Percentiles rank a stretch among this genome's conserved stretches.
Conservation (phyloP, 495 filamentous ascomycete genomes). For the Trichoderma parareesei region DNA sequence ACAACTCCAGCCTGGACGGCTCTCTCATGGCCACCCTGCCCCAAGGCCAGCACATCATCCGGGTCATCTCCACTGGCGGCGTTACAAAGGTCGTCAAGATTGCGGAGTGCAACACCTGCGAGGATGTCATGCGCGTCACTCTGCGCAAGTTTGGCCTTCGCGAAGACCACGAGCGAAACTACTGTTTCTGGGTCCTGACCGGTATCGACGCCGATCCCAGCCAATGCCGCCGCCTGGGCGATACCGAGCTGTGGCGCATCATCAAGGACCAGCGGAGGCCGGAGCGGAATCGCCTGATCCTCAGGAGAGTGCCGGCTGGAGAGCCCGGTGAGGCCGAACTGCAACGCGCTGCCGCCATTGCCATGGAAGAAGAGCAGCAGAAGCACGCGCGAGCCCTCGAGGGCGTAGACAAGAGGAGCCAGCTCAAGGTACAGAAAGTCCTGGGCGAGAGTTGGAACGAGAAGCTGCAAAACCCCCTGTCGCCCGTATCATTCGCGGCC, state of each 20-base stretch:
- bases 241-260: slow-evolving; percentile 79
- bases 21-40: slow-evolving; percentile 75
- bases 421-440: slow-evolving; percentile 71
- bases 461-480: slow-evolving; percentile 68
- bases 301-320: slow-evolving; percentile 79
- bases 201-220: slow-evolving; percentile 73
- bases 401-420: slow-evolving; percentile 55
- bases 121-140: slow-evolving; percentile 81
- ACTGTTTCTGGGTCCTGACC: slow-evolving; percentile 76
- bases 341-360: slow-evolving; percentile 72
- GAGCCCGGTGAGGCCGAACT: slow-evolving; percentile 77
- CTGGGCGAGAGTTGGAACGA: slow-evolving; percentile 79
- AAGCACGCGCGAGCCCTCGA: slow-evolving; percentile 58
- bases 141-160: slow-evolving; percentile 71
- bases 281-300: slow-evolving; percentile 82
- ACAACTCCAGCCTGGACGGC: slow-evolving; percentile 68
- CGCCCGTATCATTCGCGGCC: slow-evolving; percentile 60
- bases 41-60: slow-evolving; percentile 70
- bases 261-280: slow-evolving; percentile 63
- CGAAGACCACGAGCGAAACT: slow-evolving; percentile 69
- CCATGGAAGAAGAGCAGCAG: slow-evolving; percentile 69
- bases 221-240: slow-evolving; percentile 68
- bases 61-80: slow-evolving; percentile 86
- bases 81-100: slow-evolving; percentile 86
- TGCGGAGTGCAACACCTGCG: slow-evolving; percentile 77